Evolutionary conservation across 495 filamentous ascomycete genomes (phyloP).

Genomic region (Penicillium antarcticum): DNA sequence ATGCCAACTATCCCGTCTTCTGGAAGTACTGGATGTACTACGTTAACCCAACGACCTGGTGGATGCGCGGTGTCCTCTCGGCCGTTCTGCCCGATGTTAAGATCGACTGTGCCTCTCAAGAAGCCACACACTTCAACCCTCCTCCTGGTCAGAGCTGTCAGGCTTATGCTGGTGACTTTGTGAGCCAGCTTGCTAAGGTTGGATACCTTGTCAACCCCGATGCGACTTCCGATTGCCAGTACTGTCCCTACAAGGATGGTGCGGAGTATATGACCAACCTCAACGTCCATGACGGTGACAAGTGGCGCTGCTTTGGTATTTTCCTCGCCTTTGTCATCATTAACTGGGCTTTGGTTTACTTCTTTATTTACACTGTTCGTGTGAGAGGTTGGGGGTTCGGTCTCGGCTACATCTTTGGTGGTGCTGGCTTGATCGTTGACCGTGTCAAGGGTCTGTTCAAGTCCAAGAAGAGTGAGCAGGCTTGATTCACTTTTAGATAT

Average conservation of each 20-base stretch:
- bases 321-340: conserved; percentile 73
- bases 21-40: conserved; percentile 82
- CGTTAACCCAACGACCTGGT: conserved; percentile 67
- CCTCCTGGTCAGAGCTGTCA: conserved; percentile 61
- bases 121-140: conserved; percentile 64
- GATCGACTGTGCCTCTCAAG: conserved; percentile 55
- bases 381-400: conserved; percentile 74
- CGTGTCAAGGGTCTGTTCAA: conserved; percentile 40
- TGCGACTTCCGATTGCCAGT: conserved; percentile 60
- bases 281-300: conserved; percentile 61
- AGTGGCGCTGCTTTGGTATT: conserved; percentile 77
- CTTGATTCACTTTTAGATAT: background rate
- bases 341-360: conserved; percentile 79
- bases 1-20: conserved; percentile 70
- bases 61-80: conserved; percentile 70
- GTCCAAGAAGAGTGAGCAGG: conserved; percentile 21
- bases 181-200: conserved; percentile 38
- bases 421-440: conserved; percentile 43
- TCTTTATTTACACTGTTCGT: conserved; percentile 78
- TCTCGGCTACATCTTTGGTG: conserved; percentile 54
- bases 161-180: conserved; percentile 56
- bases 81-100: conserved; percentile 51
- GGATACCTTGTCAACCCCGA: conserved; percentile 60
- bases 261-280: conserved; percentile 65
- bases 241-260: conserved; percentile 67